These are phyloP conservation scores for Trichosphaerium sp. DNA, from an alignment of 78 protist species.

Conservation along the genomic window DNA sequence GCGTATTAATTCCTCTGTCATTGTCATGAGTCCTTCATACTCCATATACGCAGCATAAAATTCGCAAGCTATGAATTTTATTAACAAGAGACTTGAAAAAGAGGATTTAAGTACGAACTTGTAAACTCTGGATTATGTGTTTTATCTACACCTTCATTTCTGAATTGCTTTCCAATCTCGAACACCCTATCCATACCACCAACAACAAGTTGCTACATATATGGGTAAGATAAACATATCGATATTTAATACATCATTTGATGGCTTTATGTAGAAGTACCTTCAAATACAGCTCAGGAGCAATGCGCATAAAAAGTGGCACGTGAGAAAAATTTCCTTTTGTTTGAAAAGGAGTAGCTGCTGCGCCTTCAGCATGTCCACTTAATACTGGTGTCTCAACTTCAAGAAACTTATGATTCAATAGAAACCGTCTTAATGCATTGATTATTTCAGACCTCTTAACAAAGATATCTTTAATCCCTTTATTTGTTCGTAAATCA, in stretches of 20 bases:
- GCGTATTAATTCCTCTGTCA: slow-evolving; percentile 35
- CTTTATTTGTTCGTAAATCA: no score
- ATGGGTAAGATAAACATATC: not conserved
- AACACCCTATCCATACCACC: slow-evolving; percentile 46
- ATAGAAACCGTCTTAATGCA: no score
- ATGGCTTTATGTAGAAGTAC: no score
- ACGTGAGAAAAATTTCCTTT: not conserved
- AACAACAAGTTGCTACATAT: slow-evolving; percentile 38
- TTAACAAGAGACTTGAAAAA: no score
- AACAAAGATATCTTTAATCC: slow-evolving; percentile 40
- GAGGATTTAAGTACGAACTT: no score
- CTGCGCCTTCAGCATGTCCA: no score
- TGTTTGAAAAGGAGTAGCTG: not conserved
- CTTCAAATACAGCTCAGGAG: slow-evolving; percentile 66
- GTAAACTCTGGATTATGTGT: slow-evolving; percentile 39
- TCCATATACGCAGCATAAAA: slow-evolving; percentile 25
- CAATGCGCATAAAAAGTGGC: no score
- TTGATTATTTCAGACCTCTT: slow-evolving; percentile 66
- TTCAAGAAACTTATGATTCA: no score
- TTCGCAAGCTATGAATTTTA: no score
- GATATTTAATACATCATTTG: not conserved
- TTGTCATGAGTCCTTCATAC: slow-evolving; percentile 35
- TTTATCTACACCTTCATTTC: slow-evolving; percentile 27
- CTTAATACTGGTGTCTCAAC: slow-evolving; percentile 25
- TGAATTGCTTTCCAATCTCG: slow-evolving; percentile 35